Base-by-base conservation (phyloP, 768 basidiomycete species). In the Naganishia kalamii region DNA sequence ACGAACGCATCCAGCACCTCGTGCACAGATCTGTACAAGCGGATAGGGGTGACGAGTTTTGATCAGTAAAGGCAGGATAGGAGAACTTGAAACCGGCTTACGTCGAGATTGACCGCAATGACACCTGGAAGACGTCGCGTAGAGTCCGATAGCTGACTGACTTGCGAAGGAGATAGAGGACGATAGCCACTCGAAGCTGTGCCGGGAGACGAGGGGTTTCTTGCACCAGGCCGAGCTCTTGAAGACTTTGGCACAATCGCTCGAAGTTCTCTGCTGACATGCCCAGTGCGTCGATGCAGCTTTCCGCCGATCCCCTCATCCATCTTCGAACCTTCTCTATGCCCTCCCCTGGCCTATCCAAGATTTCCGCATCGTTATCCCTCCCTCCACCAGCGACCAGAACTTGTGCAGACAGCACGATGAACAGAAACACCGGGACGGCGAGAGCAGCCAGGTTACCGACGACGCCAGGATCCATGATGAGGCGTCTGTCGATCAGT, bases 1-100 rank as follows among this genome's bases (percentile, higher is more conserved):
- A 59, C 25, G 25, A 65, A 19, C n/a, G 64, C 64, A 30, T 54
- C 25, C 19, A 65, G 21, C 6, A 59, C 63, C 37, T 54, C 63
- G 47, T 65, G 35, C 6, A 57, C 17, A 13, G 37, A 32, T 19
- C 63, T 65, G 30, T 6, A 23, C 5, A 15, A 49, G 27, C 44
- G 11, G 32, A 33, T 32, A 30, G 5, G 25, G 7, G 13, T 11
- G 23, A 17, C 46, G 46, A 47, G 13, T 47, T 17, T 47, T 23
- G 21, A 47, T 11, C 7, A 23, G 46, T 7, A 8, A 47, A 19
- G 46, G 7, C 7, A 6, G 8, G 13, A 17, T 17, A 7, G 11
- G 23, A 27, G 13, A 50, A 50, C 27, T n/a, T n/a, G 44, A 7
- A 23, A 4, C 29, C 23, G 19, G 44, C 40, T 30, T 41, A 60